phyloP scores from a whole-genome alignment of 2,329 filamentous ascomycete species.

The Xylaria multiplex region DNA sequence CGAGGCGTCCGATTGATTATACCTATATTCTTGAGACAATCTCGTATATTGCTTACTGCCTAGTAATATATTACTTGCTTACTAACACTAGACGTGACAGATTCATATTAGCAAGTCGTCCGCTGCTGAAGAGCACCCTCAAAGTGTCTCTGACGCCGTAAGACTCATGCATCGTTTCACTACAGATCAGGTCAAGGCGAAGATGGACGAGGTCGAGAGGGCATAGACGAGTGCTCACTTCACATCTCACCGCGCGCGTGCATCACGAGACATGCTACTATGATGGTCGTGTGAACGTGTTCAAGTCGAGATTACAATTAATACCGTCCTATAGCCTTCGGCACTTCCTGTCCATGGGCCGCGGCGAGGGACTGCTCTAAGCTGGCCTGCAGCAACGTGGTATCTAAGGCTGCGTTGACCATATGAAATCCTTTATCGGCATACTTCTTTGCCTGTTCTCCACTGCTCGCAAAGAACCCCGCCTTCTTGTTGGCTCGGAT shows the following conservation, averaged over 20 bases:
- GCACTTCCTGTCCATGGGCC: conserved; percentile 55
- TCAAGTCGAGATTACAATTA: conserved; percentile 38
- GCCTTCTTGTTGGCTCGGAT: conserved; percentile 72
- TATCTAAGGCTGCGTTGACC: conserved; percentile 68
- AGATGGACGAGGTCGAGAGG: conserved; percentile 70
- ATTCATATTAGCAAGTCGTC: conserved; percentile 70
- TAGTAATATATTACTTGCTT: neutral
- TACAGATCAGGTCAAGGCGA: conserved; percentile 69
- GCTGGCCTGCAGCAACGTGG: conserved; percentile 48
- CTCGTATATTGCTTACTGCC: neutral
- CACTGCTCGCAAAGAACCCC: conserved; percentile 67
- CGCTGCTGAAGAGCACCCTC: conserved; percentile 61
- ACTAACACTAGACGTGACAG: conserved; percentile 48
- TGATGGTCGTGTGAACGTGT: neutral
- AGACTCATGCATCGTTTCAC: conserved; percentile 85
- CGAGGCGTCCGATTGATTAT: neutral
- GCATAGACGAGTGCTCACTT: conserved; percentile 23
- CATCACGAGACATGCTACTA: neutral
- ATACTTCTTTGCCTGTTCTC: conserved; percentile 65
- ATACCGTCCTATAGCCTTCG: conserved; percentile 55
- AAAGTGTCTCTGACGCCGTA: conserved; percentile 66
- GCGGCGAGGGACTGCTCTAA: conserved; percentile 59
- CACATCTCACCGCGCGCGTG: neutral
- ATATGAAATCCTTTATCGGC: conserved; percentile 69
- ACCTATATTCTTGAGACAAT: neutral